Evolutionary conservation across 768 basidiomycete genomes (phyloP).

Genomic region (Psilocybe tampanensis): DNA sequence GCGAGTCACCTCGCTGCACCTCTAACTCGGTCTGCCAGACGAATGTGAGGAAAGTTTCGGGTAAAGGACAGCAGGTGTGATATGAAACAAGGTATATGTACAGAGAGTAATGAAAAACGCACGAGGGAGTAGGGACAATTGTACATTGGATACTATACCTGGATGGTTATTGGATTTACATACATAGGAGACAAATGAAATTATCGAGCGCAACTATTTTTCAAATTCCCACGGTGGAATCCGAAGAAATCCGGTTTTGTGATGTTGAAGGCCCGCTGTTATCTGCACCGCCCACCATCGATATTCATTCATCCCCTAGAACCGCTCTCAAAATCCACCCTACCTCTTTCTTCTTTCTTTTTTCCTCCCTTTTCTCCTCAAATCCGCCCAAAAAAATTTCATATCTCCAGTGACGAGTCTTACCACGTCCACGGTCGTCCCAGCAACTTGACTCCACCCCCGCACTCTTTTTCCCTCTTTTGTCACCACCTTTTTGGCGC

Average conservation of each 20-base stretch:
- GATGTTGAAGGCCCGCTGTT: slow-evolving; percentile 39
- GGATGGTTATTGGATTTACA: background rate
- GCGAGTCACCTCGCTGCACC: slow-evolving; percentile 20
- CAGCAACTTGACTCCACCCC: slow-evolving; percentile 15
- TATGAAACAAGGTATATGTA: background rate
- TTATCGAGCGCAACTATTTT: slow-evolving; percentile 15
- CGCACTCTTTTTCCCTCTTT: slow-evolving; percentile 17
- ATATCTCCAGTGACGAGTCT: background rate
- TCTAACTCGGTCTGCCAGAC: slow-evolving; percentile 14
- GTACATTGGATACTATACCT: slow-evolving; percentile 1
- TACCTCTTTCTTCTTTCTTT: slow-evolving; percentile 9
- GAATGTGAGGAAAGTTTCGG: slow-evolving; percentile 8
- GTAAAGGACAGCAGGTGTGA: background rate
- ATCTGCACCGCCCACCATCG: slow-evolving; percentile 53
- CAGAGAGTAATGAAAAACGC: background rate
- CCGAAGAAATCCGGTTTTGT: slow-evolving; percentile 45
- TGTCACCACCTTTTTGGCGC: slow-evolving; percentile 15
- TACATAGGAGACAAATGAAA: slow-evolving; percentile 7
- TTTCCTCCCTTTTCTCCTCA: slow-evolving; percentile 8
- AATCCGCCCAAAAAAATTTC: slow-evolving; percentile 12
- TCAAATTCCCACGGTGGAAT: slow-evolving; percentile 39
- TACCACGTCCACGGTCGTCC: slow-evolving; percentile 10
- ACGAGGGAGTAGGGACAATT: no score
- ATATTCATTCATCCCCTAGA: slow-evolving; percentile 32
- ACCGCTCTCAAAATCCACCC: slow-evolving; percentile 22